Conservation (phyloP, 1,139 yeast species). For the Scheffersomyces illinoinensis region DNA sequence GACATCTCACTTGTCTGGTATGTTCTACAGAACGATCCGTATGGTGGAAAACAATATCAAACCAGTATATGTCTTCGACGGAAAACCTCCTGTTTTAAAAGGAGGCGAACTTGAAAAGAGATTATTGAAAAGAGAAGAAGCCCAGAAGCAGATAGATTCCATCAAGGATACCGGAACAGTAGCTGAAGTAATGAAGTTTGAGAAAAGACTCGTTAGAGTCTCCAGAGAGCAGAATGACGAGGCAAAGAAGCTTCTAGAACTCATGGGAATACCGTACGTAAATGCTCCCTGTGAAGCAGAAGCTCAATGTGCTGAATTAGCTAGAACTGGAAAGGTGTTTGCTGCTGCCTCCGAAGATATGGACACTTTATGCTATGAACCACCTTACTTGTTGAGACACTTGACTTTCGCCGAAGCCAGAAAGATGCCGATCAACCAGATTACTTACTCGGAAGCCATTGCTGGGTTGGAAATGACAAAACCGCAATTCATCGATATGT, state of each 20-base stretch:
- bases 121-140: conserved; percentile 77
- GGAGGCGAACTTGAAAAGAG: conserved; percentile 93
- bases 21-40: conserved; percentile 88
- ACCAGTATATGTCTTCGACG: conserved; percentile 96
- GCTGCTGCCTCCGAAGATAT: conserved; percentile 99
- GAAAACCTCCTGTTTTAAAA: conserved; percentile 89
- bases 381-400: conserved; percentile 82
- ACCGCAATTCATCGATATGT: conserved; percentile 81
- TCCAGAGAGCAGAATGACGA: conserved; percentile 91
- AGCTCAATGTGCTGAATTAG: conserved; percentile 95
- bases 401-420: conserved; percentile 92
- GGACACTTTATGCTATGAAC: conserved; percentile 93
- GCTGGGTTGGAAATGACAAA: conserved; percentile 74
- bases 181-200: conserved; percentile 74
- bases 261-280: conserved; percentile 95
- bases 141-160: conserved; percentile 70
- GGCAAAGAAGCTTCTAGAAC: conserved; percentile 71
- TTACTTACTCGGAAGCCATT: conserved; percentile 65
- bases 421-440: conserved; percentile 89
- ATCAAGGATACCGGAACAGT: conserved; percentile 78
- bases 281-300: conserved; percentile 98
- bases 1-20: conserved; percentile 93
- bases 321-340: conserved; percentile 83
- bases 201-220: conserved; percentile 86
- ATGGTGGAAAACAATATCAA: conserved; percentile 90